phyloP scores from a whole-genome alignment of 805 yeast species.

The Lachancea kluyveri region DNA sequence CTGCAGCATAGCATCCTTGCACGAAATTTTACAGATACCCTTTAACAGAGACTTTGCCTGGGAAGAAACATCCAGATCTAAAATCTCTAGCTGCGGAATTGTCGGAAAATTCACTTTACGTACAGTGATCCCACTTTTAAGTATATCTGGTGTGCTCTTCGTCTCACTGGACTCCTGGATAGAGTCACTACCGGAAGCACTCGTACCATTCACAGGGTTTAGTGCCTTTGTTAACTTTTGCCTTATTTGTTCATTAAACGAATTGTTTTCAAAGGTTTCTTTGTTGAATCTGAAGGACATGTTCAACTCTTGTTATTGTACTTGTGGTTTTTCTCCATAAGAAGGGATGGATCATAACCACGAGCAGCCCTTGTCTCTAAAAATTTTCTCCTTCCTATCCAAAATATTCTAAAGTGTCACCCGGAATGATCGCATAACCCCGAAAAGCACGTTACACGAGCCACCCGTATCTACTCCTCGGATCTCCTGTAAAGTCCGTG shows the following conservation, averaged over 20 bases:
- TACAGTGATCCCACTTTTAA: slow-evolving; percentile 28
- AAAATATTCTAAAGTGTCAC: too few relatives aligned
- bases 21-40: slow-evolving; percentile 30
- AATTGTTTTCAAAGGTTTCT: slow-evolving; percentile 24
- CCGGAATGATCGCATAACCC: too few relatives aligned
- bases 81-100: slow-evolving; percentile 28
- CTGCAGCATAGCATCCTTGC: slow-evolving; percentile 28
- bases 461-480: too few relatives aligned
- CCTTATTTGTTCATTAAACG: slow-evolving; percentile 26
- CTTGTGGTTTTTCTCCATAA: too few relatives aligned
- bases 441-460: too few relatives aligned
- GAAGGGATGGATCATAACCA: too few relatives aligned
- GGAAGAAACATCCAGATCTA: slow-evolving; percentile 28
- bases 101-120: slow-evolving; percentile 26
- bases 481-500: too few relatives aligned
- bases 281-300: slow-evolving; percentile 31
- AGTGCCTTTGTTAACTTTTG: slow-evolving; percentile 24
- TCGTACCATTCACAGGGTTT: slow-evolving; percentile 11
- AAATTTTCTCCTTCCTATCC: too few relatives aligned
- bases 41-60: slow-evolving; percentile 29
- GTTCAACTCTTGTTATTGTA: too few relatives aligned
- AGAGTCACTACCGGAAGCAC: slow-evolving; percentile 5
- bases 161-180: slow-evolving; percentile 8
- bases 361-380: too few relatives aligned
- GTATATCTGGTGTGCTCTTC: slow-evolving; percentile 17